Evolutionary conservation across 805 yeast species (phyloP).

Genomic region (Tetrapisispora iriomotensis): DNA sequence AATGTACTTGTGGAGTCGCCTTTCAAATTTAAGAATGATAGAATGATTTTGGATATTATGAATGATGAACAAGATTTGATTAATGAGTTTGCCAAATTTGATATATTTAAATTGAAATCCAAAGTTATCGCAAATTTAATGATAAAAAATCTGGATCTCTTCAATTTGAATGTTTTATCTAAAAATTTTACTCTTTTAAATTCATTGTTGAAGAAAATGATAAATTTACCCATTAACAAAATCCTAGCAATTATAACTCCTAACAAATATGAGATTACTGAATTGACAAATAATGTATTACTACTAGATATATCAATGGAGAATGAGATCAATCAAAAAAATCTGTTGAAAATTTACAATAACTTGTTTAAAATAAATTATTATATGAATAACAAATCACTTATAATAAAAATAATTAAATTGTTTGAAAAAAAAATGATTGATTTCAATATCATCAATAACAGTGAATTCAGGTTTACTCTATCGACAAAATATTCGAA

Average conservation of each 20-base stretch:
- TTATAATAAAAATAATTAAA: background rate
- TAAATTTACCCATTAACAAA: background rate
- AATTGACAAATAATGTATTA: background rate
- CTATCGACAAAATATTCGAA: slow-evolving; percentile 58
- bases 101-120: background rate
- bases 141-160: background rate
- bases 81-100: background rate
- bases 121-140: background rate
- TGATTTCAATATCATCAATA: background rate
- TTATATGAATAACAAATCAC: slow-evolving; percentile 25
- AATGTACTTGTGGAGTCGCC: slow-evolving; percentile 65
- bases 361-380: slow-evolving; percentile 18
- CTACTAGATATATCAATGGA: background rate
- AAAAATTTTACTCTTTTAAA: slow-evolving; percentile 13
- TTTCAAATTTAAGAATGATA: slow-evolving; percentile 41
- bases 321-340: background rate
- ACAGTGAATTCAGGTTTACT: slow-evolving; percentile 49
- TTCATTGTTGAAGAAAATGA: slow-evolving; percentile 9
- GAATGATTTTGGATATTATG: slow-evolving; percentile 16
- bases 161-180: background rate
- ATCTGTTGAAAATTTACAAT: slow-evolving; percentile 14
- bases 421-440: background rate
- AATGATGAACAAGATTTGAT: background rate
- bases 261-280: background rate
- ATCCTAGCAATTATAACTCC: background rate